These are phyloP conservation scores for Boletus coccyginus DNA, from an alignment of 768 basidiomycete genomes.

Conservation along the genomic window DNA sequence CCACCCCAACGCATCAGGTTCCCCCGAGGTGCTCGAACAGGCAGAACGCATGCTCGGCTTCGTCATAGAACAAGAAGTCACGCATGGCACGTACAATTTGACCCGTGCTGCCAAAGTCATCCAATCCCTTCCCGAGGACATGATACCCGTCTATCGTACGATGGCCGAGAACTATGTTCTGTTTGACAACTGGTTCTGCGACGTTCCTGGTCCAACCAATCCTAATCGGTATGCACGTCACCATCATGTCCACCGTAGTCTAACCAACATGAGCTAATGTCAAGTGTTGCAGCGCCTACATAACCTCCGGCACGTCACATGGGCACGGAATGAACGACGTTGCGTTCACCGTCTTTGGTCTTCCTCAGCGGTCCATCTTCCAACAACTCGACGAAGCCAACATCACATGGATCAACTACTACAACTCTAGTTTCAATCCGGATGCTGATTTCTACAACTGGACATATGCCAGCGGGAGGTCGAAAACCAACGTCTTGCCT, in stretches of 20 bases:
- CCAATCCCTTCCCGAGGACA: conserved; percentile 19
- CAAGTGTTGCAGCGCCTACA: conserved; percentile 15
- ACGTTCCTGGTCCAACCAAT: conserved; percentile 27
- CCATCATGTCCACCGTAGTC: neutral
- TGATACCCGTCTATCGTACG: conserved; percentile 23
- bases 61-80: conserved; percentile 18
- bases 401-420: conserved; percentile 25
- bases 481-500: conserved; percentile 13
- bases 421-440: conserved; percentile 28
- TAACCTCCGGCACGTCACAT: conserved; percentile 26
- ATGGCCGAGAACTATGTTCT: conserved; percentile 25
- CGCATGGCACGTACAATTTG: conserved; percentile 8
- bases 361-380: conserved; percentile 28
- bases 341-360: conserved; percentile 16
- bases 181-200: conserved; percentile 25
- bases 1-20: conserved; percentile 20
- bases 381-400: conserved; percentile 27
- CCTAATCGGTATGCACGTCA: conserved; percentile 19
- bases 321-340: conserved; percentile 21
- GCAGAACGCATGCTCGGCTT: conserved; percentile 23
- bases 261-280: neutral
- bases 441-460: conserved; percentile 23
- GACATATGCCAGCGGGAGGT: conserved; percentile 17
- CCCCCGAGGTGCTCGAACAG: neutral
- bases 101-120: conserved; percentile 19